Evolutionary conservation across 352 stramenopile genomes (phyloP).

Genomic region (Peronospora destructor): DNA sequence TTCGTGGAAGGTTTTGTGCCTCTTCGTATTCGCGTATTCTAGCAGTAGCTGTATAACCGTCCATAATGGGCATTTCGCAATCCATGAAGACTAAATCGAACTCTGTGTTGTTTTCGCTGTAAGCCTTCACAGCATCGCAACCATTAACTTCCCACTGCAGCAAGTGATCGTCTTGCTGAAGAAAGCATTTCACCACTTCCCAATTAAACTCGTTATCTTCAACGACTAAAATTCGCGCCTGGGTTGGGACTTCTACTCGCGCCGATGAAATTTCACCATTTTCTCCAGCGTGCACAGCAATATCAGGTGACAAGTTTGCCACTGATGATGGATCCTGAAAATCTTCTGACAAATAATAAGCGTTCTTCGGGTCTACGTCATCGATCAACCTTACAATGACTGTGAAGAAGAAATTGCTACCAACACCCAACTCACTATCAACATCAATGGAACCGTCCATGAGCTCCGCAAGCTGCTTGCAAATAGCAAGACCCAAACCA

Average conservation of each 20-base stretch:
- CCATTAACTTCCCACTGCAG: slow-evolving; percentile 62
- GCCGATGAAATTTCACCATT: slow-evolving; percentile 24
- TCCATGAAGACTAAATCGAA: slow-evolving; percentile 71
- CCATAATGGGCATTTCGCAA: slow-evolving; percentile 75
- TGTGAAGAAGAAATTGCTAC: slow-evolving; percentile 76
- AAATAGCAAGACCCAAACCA: slow-evolving; percentile 76
- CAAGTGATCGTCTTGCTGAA: slow-evolving; percentile 55
- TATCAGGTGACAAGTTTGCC: slow-evolving; percentile 11
- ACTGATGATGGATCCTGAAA: slow-evolving; percentile 32
- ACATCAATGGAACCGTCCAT: slow-evolving; percentile 83
- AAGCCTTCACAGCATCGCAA: slow-evolving; percentile 45
- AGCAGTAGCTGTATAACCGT: slow-evolving; percentile 52
- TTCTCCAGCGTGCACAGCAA: slow-evolving; percentile 18
- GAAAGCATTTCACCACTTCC: slow-evolving; percentile 63
- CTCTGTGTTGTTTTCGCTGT: slow-evolving; percentile 34
- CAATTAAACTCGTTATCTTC: slow-evolving; percentile 73
- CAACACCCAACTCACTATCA: slow-evolving; percentile 57
- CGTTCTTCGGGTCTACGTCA: slow-evolving; percentile 31
- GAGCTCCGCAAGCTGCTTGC: slow-evolving; percentile 76
- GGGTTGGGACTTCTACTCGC: slow-evolving; percentile 25
- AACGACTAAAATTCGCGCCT: slow-evolving; percentile 53
- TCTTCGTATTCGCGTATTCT: slow-evolving; percentile 47
- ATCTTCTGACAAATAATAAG: slow-evolving; percentile 42
- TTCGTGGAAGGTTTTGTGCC: slow-evolving; percentile 37
- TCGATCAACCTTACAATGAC: slow-evolving; percentile 54